phyloP scores from a whole-genome alignment of 208 protist species.

The Leishmania aethiopica region DNA sequence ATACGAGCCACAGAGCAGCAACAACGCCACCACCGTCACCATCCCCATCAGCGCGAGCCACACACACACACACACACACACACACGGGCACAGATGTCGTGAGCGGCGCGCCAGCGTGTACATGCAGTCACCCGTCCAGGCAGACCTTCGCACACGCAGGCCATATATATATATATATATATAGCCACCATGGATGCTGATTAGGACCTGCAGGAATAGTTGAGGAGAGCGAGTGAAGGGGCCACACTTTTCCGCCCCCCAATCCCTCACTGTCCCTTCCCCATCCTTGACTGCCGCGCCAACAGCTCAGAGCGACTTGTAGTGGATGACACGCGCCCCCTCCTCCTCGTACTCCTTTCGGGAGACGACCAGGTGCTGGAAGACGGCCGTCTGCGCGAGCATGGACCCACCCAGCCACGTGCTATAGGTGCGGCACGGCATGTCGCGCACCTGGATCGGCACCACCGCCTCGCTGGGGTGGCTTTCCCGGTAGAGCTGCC shows the following conservation, averaged over 20 bases:
- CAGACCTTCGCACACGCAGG: background rate
- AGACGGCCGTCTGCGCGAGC: conserved; percentile 85
- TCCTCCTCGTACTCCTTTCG: conserved; percentile 88
- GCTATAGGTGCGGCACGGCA: conserved; percentile 74
- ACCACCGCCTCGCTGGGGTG: conserved; percentile 85
- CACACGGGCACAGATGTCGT: background rate
- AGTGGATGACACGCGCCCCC: conserved; percentile 83
- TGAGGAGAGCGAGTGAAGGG: background rate
- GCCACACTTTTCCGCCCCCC: background rate
- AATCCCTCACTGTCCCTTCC: background rate
- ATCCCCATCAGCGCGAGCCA: background rate
- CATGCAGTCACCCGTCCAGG: background rate
- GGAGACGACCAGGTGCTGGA: conserved; percentile 83
- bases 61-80: background rate
- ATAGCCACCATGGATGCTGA: background rate
- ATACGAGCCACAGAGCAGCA: background rate
- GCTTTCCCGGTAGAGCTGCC: conserved; percentile 85
- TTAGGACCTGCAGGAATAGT: background rate
- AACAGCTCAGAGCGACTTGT: conserved; percentile 70
- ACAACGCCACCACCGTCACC: background rate
- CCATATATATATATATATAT: too few species aligned
- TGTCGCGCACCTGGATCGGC: conserved; percentile 75
- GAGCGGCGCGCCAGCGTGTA: background rate
- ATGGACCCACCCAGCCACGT: conserved; percentile 87
- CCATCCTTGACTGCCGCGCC: background rate